Base-by-base conservation (phyloP, 1,284 basidiomycete genomes). In the Fomitopsis palustris region DNA sequence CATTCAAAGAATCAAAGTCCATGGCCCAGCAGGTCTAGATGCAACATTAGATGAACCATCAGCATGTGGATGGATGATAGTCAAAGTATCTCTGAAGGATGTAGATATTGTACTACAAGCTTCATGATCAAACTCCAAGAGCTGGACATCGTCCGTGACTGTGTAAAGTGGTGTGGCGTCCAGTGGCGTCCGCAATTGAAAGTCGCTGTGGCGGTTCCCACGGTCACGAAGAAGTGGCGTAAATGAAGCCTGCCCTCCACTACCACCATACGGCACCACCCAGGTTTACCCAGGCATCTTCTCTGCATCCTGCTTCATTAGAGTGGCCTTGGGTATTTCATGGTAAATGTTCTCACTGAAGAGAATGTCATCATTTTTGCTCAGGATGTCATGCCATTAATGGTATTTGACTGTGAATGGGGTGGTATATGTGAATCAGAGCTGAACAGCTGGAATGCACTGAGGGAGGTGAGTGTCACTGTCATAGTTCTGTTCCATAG, bases 401-500 rank as follows among this genome's bases (percentile, higher is more conserved):
- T 39, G 21, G 58, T 55, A 31, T 51, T 67, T 10, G 4, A 39
- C 4, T 68, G 67, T 52, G 61, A 63, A n/a, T 68, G 67, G 65
- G 38, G 39, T 12, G 39, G 45, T 17, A 33, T 7, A 1, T 68
- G 67, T 43, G 29, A 57, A 43, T 58, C 54, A n/a, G 45, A 62
- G 47, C 56, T 66, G 14, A 66, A 66, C 39, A 63, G 65, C 58
- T 66, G 67, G 65, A 56, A 49, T 29, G 39, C 65, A 25, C 54
- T 68, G 0, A 61, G 63, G 43, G 63, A 66, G 67, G 67, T 66
- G 38, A 43, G 66, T 27, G 25, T 14, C 16, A 17, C 21, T 4
- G 2, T 42, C 2, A 21, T 27, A 10, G 17, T 43, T n/a, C 35
- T 12, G 23, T 27, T 16, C 29, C 25, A 47, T 7, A 12, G 16